phyloP scores from a whole-genome alignment of 768 basidiomycete species.

The Jaapia argillacea region DNA sequence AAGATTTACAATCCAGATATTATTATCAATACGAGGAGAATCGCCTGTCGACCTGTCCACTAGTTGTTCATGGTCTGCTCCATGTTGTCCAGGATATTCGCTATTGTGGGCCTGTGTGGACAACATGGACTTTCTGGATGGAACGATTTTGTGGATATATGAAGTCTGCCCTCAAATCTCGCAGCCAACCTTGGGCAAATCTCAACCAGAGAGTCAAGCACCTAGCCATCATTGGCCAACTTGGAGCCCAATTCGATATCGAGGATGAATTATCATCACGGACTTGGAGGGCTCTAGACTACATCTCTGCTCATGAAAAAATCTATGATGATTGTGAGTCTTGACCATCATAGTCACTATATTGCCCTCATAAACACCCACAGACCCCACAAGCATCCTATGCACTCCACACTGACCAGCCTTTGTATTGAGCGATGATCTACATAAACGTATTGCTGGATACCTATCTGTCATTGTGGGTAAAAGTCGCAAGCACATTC shows the following conservation, averaged over 20 bases:
- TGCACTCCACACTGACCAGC: slow-evolving; percentile 5
- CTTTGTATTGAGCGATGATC: slow-evolving; percentile 4
- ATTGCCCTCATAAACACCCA: not conserved
- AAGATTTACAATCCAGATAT: too few relatives aligned
- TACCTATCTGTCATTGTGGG: slow-evolving; percentile 11
- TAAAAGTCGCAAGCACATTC: not conserved
- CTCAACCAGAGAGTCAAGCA: slow-evolving; percentile 6
- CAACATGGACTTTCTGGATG: slow-evolving; percentile 14
- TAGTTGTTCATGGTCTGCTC: slow-evolving; percentile 13
- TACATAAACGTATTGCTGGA: slow-evolving; percentile 8
- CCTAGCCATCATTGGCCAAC: slow-evolving; percentile 4
- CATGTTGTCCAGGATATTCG: slow-evolving; percentile 12
- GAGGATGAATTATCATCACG: slow-evolving; percentile 3
- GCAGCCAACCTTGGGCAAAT: slow-evolving; percentile 9
- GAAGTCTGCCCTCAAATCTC: slow-evolving; percentile 7
- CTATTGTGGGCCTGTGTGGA: slow-evolving; percentile 12
- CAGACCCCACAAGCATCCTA: slow-evolving; percentile 14
- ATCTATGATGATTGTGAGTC: slow-evolving; percentile 4
- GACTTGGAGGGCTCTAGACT: not conserved
- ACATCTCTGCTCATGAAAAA: slow-evolving; percentile 4
- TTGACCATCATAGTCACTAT: not conserved
- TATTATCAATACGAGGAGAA: slow-evolving; percentile 5
- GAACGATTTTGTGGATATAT: slow-evolving; percentile 14
- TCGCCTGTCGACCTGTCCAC: slow-evolving; percentile 9
- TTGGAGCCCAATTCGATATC: slow-evolving; percentile 3